Base-by-base conservation (phyloP, 768 basidiomycete species). In the Pisolithus albus region DNA sequence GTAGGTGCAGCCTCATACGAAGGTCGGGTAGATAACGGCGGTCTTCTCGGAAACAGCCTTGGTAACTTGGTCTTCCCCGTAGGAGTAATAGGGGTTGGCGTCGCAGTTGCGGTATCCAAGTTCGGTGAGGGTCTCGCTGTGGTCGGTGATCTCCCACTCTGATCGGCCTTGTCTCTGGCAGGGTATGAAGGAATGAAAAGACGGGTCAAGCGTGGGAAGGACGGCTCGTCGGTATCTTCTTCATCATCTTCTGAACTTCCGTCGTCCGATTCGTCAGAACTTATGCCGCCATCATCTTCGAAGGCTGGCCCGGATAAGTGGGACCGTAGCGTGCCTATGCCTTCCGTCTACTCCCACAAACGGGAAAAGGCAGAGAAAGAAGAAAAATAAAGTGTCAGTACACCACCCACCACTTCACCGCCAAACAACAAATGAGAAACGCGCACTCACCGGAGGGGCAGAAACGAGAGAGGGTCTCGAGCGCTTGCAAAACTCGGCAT, bases 241-340 rank as follows among this genome's bases (percentile, higher is more conserved):
- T 8, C 61, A 0, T 70, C 59, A 26, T 60, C 59, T 24, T 60
- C 59, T 24, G 62, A 53, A 37, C 63, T 54, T 11, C 30, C 19
- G 38, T 64, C 70, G 30, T 77, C 76, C 13, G 71, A 71, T 4
- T 69, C 73, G 38, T 79, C 78, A 0, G 75, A 77, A 26, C 82
- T 85, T 9, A 89, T 70, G 4, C 84, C 81, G n/a, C 81, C 90
- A 59, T 91, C 91, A 59, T 92, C 91, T 62, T 85, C 78, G 56
- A 79, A 81, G 21, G 73, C 77, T 2, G 79, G 79, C 7, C 74
- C 75, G 4, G 55, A 63, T 18, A 79, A 71, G 62, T 81, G 71
- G 3, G 83, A 85, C 26, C 86, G 84, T 23, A 89, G 71, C 3
- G 92, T 93, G 47, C 91, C 91, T 26, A 92, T 82, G 23, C 91